A percentile compares a stretch with the other conserved stretches of the same genome.
phyloP scores from a whole-genome alignment of 1,284 basidiomycete species.

The Afroboletus lepidellus region DNA sequence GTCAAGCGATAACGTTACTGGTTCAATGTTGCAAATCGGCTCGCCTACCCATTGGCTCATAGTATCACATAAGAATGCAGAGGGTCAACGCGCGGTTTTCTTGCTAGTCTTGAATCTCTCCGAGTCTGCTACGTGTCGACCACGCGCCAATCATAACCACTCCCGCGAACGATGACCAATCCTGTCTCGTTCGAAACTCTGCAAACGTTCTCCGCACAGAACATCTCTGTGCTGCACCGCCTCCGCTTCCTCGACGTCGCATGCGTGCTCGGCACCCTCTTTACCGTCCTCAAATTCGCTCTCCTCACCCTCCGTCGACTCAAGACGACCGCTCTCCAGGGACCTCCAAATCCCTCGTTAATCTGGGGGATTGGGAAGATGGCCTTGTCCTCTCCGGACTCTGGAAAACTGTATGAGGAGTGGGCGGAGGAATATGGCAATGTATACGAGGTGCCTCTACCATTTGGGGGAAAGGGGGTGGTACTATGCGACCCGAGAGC shows the following conservation, averaged over 20 bases:
- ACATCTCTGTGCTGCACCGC: not conserved
- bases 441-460: constrained; percentile 42
- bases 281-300: constrained; percentile 13
- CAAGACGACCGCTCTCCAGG: constrained; percentile 32
- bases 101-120: too few species aligned
- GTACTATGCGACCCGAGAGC: constrained; percentile 57
- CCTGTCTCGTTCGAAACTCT: constrained; percentile 3
- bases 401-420: constrained; percentile 26
- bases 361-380: constrained; percentile 27
- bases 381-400: constrained; percentile 14
- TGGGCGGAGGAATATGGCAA: constrained; percentile 48
- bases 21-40: too few species aligned
- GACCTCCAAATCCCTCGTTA: constrained; percentile 31
- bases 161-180: not conserved
- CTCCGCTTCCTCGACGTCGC: constrained; percentile 1
- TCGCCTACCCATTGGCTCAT: too few species aligned
- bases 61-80: too few species aligned
- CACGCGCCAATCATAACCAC: too few species aligned
- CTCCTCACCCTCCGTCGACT: constrained; percentile 7
- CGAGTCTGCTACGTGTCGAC: too few species aligned
- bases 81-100: too few species aligned
- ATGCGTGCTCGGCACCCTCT: constrained; percentile 12
- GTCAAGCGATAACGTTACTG: too few species aligned
- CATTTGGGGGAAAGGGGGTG: constrained; percentile 41
- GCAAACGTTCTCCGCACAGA: not conserved